phyloP scores from a whole-genome alignment of 129 eudicot species.

The Sambucus nigra region DNA sequence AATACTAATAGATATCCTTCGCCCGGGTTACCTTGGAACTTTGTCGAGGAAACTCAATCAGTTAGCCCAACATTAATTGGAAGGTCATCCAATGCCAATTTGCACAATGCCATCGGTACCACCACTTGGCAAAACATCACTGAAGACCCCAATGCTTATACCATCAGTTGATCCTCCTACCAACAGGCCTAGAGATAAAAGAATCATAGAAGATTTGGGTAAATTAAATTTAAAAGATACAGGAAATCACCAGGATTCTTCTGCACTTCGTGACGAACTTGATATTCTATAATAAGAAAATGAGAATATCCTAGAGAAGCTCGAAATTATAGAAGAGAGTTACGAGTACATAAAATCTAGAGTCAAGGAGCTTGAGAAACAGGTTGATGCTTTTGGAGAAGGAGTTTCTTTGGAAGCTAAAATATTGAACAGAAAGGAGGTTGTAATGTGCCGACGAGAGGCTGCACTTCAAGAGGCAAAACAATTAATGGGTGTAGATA shows the following conservation, averaged over 20 bases:
- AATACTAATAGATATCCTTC: constrained; percentile 52
- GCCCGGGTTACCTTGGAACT: constrained; percentile 42
- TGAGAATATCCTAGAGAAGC: constrained; percentile 67
- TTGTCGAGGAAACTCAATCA: constrained; percentile 47
- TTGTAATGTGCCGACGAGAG: constrained; percentile 95
- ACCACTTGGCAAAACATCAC: constrained; percentile 43
- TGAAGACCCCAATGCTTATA: constrained; percentile 53
- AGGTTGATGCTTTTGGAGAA: constrained; percentile 97
- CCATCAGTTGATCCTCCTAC: constrained; percentile 82
- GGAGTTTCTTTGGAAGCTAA: constrained; percentile 96
- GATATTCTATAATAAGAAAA: constrained; percentile 97
- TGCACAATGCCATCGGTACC: constrained; percentile 41
- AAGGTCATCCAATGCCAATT: constrained; percentile 48
- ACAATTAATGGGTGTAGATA: constrained; percentile 51
- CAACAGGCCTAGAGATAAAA: constrained; percentile 42
- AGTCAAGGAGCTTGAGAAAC: constrained; percentile 97
- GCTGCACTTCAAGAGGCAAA: constrained; percentile 93
- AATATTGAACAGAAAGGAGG: constrained; percentile 97
- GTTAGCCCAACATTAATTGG: constrained; percentile 41
- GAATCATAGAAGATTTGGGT: constrained; percentile 50
- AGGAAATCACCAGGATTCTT: constrained; percentile 71
- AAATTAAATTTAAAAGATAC: constrained; percentile 41
- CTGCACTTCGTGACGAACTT: constrained; percentile 89
- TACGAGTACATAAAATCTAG: constrained; percentile 79
- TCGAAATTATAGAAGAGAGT: constrained; percentile 74